These are phyloP conservation scores for Pichia norvegensis DNA, from an alignment of 1,139 yeast species.

Conservation along the genomic window DNA sequence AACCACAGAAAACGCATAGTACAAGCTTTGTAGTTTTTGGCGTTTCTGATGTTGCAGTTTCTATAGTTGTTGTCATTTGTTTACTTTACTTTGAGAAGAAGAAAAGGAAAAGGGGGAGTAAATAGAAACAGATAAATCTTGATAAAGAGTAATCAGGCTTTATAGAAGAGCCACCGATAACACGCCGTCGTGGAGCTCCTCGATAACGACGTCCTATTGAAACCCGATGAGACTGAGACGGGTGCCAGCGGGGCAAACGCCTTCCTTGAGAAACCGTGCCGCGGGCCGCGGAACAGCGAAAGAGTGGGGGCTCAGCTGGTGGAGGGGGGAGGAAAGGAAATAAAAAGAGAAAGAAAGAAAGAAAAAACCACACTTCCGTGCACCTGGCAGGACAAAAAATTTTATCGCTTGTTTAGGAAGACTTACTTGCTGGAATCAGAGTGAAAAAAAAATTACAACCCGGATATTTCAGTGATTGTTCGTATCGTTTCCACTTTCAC, in stretches of 20 bases:
- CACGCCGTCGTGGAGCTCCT: too few species aligned
- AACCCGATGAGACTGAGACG: not conserved
- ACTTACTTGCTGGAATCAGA: not conserved
- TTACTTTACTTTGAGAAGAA: conserved; percentile 73
- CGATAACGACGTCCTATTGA: too few species aligned
- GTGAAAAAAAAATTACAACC: not conserved
- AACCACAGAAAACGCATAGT: conserved; percentile 77
- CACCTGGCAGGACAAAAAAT: not conserved
- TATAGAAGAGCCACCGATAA: too few species aligned
- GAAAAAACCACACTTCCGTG: not conserved
- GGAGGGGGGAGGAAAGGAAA: too few species aligned
- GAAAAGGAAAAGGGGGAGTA: conserved; percentile 42
- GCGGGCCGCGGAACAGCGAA: too few species aligned
- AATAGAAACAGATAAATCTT: not conserved
- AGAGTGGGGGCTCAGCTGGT: too few species aligned
- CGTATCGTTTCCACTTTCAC: not conserved
- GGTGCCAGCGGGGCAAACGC: too few species aligned
- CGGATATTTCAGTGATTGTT: not conserved
- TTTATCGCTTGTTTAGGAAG: too few species aligned
- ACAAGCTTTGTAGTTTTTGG: conserved; percentile 34
- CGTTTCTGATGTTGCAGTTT: not conserved
- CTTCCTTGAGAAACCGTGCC: too few species aligned
- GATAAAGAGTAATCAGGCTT: not conserved
- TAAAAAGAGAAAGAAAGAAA: too few species aligned
- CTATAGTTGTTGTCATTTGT: conserved; percentile 69